Evolutionary conservation across 169 alveolate species (phyloP).

Genomic region (Theileria orientalis): DNA sequence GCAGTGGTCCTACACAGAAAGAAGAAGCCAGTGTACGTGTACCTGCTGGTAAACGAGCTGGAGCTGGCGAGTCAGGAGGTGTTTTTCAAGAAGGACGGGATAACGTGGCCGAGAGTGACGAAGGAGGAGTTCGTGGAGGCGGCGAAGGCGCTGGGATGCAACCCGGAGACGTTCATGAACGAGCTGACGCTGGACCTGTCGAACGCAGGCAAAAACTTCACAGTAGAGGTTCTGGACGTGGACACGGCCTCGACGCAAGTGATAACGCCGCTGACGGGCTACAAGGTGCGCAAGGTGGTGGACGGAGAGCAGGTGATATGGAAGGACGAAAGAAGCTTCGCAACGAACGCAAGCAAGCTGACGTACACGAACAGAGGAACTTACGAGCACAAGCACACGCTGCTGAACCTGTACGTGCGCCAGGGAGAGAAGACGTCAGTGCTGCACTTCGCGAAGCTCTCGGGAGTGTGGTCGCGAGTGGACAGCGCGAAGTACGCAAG

Average conservation of each 20-base stretch:
- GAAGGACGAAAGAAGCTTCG: not conserved
- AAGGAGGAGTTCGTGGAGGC: not conserved
- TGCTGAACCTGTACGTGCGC: not conserved
- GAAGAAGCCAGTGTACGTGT: not conserved
- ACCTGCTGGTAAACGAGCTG: not conserved
- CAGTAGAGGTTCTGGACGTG: not conserved
- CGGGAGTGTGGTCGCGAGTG: not conserved
- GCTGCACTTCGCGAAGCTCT: not conserved
- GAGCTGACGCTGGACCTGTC: not conserved
- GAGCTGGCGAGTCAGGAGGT: not conserved
- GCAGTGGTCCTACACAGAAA: not conserved
- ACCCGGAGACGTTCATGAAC: not conserved
- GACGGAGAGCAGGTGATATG: constrained; percentile 1
- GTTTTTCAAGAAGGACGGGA: constrained; percentile 7
- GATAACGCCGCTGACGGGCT: not conserved
- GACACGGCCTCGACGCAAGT: not conserved
- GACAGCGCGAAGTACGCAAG: not conserved
- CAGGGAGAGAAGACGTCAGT: not conserved
- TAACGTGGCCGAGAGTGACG: constrained; percentile 13
- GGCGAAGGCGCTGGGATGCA: not conserved
- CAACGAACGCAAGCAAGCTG: not conserved
- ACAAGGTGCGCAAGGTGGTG: not conserved
- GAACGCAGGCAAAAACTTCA: not conserved
- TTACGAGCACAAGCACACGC: not conserved
- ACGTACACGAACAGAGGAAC: too few species aligned